Conservation (phyloP, 2,329 filamentous ascomycete species). For the Colletotrichum acutatum region DNA sequence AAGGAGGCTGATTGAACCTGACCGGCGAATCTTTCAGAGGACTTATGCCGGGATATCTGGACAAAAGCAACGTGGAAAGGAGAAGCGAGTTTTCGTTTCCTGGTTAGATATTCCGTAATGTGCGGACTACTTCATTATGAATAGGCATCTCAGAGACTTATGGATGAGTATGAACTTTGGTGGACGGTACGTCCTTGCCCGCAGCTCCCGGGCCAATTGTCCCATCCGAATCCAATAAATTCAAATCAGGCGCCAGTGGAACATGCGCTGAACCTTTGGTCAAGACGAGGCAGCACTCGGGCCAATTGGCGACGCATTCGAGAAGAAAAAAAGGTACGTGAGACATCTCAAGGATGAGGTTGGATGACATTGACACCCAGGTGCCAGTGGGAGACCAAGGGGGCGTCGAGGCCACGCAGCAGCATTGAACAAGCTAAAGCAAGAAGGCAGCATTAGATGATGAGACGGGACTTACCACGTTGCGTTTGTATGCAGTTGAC, state of each 20-base stretch:
- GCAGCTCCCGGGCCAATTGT: constrained; percentile 25
- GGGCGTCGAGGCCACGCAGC: neutral
- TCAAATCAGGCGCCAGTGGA: constrained; percentile 1
- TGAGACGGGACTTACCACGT: neutral
- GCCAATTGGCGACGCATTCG: constrained; percentile 11
- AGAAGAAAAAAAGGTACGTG: neutral
- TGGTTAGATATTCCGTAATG: too few relatives aligned
- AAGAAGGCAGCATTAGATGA: neutral
- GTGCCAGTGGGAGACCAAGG: neutral
- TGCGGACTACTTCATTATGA: too few relatives aligned
- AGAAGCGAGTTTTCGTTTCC: too few relatives aligned
- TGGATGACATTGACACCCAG: neutral
- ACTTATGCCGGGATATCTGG: too few relatives aligned
- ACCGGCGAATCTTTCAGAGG: too few relatives aligned
- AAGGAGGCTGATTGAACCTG: neutral
- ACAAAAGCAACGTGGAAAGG: too few relatives aligned
- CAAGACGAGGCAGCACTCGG: constrained; percentile 18
- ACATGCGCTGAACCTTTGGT: constrained; percentile 18
- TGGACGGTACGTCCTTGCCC: constrained; percentile 4
- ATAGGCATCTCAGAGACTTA: neutral
- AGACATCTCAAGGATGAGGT: constrained; percentile 5
- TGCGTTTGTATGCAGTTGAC: neutral
- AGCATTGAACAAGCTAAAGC: neutral
- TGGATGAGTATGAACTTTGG: neutral
- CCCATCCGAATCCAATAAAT: constrained; percentile 17